Evolutionary conservation across 106 monocot genomes (phyloP).

Genomic region (Acorus gramineus): DNA sequence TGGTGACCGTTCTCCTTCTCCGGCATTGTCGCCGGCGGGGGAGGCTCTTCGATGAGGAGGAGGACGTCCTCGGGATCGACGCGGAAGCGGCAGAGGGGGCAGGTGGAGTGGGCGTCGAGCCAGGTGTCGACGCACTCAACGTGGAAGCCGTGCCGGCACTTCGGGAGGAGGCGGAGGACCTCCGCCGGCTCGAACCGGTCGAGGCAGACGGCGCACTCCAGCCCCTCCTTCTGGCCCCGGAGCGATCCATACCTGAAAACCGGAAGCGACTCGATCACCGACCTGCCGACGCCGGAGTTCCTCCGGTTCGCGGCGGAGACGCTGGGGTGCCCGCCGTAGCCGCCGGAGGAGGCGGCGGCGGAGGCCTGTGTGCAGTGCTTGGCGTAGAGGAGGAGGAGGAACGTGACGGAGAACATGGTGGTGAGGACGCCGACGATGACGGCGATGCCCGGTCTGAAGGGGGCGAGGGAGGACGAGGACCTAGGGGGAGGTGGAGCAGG

Average conservation of each 20-base stretch:
- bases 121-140: conserved; percentile 89
- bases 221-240: conserved; percentile 56
- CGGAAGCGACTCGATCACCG: conserved; percentile 69
- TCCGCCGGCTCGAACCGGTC: conserved; percentile 52
- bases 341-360: background rate
- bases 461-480: background rate
- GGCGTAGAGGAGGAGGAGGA: conserved; percentile 76
- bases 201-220: conserved; percentile 95
- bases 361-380: conserved; percentile 50
- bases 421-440: conserved; percentile 60
- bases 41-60: conserved; percentile 21
- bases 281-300: conserved; percentile 56
- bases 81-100: conserved; percentile 76
- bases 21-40: too few species aligned
- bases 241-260: conserved; percentile 67
- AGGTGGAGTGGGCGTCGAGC: conserved; percentile 84
- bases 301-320: conserved; percentile 7
- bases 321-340: background rate
- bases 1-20: too few species aligned
- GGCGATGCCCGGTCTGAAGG: conserved; percentile 49
- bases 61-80: conserved; percentile 77
- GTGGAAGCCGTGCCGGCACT: conserved; percentile 90
- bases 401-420: conserved; percentile 65
- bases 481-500: background rate
- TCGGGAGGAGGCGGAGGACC: conserved; percentile 74